Conservation (phyloP, 176 grass and related monocot species). For the Olyra latifolia region DNA sequence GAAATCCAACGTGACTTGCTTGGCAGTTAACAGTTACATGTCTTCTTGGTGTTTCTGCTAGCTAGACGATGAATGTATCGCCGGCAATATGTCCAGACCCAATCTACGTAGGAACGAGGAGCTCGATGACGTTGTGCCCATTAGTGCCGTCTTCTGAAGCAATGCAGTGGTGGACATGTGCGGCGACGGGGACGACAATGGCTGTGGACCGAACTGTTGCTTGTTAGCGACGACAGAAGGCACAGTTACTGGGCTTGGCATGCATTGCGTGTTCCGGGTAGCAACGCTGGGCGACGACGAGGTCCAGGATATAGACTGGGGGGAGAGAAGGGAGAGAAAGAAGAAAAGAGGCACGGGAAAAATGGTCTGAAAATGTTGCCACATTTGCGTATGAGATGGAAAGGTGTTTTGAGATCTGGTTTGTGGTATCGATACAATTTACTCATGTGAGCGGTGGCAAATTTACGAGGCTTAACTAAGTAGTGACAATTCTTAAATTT, state of each 20-base stretch:
- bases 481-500: too few relatives aligned
- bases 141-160: slow-evolving; percentile 88
- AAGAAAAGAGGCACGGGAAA: too few relatives aligned
- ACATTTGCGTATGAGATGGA: too few relatives aligned
- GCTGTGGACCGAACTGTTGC: slow-evolving; percentile 47
- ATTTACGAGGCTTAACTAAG: too few relatives aligned
- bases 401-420: too few relatives aligned
- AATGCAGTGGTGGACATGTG: slow-evolving; percentile 95
- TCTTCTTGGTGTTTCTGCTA: slow-evolving; percentile 45
- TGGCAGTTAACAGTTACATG: slow-evolving; percentile 55
- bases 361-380: too few relatives aligned
- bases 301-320: neutral
- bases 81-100: slow-evolving; percentile 56
- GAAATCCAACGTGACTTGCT: slow-evolving; percentile 84
- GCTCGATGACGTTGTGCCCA: slow-evolving; percentile 70
- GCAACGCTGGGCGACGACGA: slow-evolving; percentile 17
- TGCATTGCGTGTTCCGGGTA: slow-evolving; percentile 16
- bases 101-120: slow-evolving; percentile 71
- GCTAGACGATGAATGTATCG: slow-evolving; percentile 11
- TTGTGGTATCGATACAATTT: too few relatives aligned
- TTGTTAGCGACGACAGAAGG: slow-evolving; percentile 42
- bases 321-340: too few relatives aligned
- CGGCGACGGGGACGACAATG: slow-evolving; percentile 46
- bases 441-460: too few relatives aligned
- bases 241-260: slow-evolving; percentile 58